A percentile compares a stretch with the other conserved stretches of the same genome.
These are phyloP conservation scores for Tetracentron sinense DNA, from an alignment of 164 flowering plant species.

Conservation along the genomic window DNA sequence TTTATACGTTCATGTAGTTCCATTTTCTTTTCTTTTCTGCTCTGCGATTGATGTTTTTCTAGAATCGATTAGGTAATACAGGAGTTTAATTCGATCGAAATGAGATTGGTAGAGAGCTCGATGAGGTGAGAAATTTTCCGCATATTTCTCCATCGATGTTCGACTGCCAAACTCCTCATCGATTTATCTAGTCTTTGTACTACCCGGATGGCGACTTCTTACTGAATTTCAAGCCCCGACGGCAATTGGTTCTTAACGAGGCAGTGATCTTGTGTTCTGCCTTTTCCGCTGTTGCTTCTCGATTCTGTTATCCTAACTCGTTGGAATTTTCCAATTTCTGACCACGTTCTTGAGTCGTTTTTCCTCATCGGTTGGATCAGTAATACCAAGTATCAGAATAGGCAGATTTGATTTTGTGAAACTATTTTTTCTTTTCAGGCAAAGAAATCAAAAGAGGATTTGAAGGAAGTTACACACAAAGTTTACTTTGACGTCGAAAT, in stretches of 20 bases:
- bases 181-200: not conserved
- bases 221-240: too few species aligned
- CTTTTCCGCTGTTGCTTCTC: not conserved
- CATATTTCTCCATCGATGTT: slow-evolving; percentile 1
- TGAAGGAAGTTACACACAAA: slow-evolving; percentile 73
- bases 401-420: not conserved
- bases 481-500: slow-evolving; percentile 85
- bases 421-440: slow-evolving; percentile 42
- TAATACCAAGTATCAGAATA: not conserved
- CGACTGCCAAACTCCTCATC: too few species aligned
- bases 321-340: too few species aligned
- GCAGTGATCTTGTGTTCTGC: too few species aligned
- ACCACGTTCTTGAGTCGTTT: too few species aligned
- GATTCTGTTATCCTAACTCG: too few species aligned
- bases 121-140: slow-evolving; percentile 12
- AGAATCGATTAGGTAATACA: slow-evolving; percentile 10
- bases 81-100: slow-evolving; percentile 10
- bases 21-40: not conserved
- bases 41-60: slow-evolving; percentile 12
- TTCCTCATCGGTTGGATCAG: not conserved
- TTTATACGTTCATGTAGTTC: not conserved
- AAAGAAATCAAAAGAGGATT: slow-evolving; percentile 42
- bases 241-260: too few species aligned
- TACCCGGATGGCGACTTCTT: not conserved
- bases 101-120: slow-evolving; percentile 13